Evolutionary conservation across 2,329 filamentous ascomycete genomes (phyloP), one percentile per base, ranked within the genome.

Genomic region (Fusarium aywerte): DNA sequence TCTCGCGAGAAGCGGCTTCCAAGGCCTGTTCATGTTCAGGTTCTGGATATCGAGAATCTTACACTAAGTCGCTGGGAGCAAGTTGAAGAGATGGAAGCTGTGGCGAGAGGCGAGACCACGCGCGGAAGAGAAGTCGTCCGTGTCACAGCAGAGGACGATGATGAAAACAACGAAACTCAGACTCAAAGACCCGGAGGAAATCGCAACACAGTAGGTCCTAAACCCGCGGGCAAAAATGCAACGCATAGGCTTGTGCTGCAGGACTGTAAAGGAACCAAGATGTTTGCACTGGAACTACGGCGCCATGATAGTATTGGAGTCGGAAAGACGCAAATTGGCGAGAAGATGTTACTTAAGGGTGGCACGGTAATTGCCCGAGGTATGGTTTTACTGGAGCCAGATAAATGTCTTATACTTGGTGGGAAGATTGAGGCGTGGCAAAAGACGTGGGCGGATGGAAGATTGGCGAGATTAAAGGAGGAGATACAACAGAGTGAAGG

Each of bases 381-480:
- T 1, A 85, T 91, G 48, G 73, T 97, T n/a, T 80, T 98, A 77
- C 81, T 99, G 20, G 90, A 93, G 65, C 89, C 92, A 2, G 81
- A 80, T 3, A 88, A 78, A 57, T 89, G 88, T 53, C 84, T 86
- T n/a, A 75, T 97, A 3, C 78, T 97, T n/a, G 96, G 96, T 3
- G 96, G 96, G 0, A 96, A 92, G 80, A 85, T 98, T 42, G 93
- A 97, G 54, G 82, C 82, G 0, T 87, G 93, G 83, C 92, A 98
- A 74, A 89, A 87, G 74, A 83, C 83, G 9, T 98, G 95, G 95
- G 83, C 84, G 44, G 87, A 89, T 15, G 88, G 87, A 3, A 85
- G 92, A 66, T 89, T 97, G 76, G 84, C 83, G 47, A 85, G 87
- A 66, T 77, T 98, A 61, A 89, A 87, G 74, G 85, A 86, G 49